A percentile compares a stretch with the other conserved stretches of the same genome.
These are phyloP conservation scores for Teunomyces barrocoloradensis DNA, from an alignment of 805 yeast genomes.

Conservation along the genomic window DNA sequence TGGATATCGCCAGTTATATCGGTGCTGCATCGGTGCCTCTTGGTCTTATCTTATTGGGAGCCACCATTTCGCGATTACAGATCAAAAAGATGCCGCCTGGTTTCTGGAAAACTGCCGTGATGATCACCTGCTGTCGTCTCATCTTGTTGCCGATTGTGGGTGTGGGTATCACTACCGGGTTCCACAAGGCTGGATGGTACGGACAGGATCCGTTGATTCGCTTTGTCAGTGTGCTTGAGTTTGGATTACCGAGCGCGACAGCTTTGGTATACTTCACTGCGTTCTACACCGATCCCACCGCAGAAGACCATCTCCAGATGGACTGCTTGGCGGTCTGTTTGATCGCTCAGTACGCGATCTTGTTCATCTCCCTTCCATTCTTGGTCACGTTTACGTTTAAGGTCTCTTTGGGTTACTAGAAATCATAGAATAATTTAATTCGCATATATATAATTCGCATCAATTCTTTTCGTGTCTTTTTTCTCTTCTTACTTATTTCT, in stretches of 20 bases:
- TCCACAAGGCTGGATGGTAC: constrained; percentile 63
- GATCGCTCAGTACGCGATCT: constrained; percentile 67
- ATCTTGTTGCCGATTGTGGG: constrained; percentile 80
- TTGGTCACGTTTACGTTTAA: constrained; percentile 67
- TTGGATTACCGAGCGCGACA: constrained; percentile 86
- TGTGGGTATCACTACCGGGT: constrained; percentile 52
- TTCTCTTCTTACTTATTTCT: not conserved
- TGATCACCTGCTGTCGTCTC: constrained; percentile 56
- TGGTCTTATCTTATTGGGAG: constrained; percentile 81
- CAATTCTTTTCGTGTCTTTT: too few relatives aligned
- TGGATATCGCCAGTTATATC: constrained; percentile 76
- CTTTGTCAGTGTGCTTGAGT: constrained; percentile 70
- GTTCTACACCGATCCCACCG: constrained; percentile 67
- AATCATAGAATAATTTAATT: not conserved
- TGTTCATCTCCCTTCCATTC: constrained; percentile 72
- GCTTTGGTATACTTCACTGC: constrained; percentile 87
- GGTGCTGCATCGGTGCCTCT: constrained; percentile 89
- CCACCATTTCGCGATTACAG: constrained; percentile 76
- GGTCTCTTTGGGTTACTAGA: constrained; percentile 38
- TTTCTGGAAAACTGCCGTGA: constrained; percentile 63
- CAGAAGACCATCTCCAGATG: constrained; percentile 60
- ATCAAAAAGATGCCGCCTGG: constrained; percentile 62
- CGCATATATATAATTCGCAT: too few relatives aligned
- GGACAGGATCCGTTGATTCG: constrained; percentile 58
- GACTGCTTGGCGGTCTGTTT: constrained; percentile 80